Evolutionary conservation across 306 rosid species (phyloP).

Genomic region (Clitoria ternatea): DNA sequence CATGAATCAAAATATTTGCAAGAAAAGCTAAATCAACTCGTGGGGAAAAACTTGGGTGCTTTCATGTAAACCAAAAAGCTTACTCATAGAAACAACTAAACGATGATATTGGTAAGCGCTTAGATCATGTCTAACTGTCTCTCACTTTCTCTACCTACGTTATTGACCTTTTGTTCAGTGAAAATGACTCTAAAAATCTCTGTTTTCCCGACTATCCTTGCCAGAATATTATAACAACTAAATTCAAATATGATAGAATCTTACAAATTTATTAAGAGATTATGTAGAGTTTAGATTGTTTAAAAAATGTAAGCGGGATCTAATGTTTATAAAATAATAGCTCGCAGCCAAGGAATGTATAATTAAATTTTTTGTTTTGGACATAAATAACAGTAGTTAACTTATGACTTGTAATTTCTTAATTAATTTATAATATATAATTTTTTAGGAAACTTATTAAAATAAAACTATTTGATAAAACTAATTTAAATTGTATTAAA

Average conservation of each 20-base stretch:
- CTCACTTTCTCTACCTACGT: slow-evolving; percentile 32
- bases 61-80: neutral
- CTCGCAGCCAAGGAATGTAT: neutral
- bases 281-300: neutral
- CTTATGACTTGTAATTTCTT: neutral
- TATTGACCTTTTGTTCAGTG: slow-evolving; percentile 30
- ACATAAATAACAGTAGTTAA: neutral
- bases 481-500: too few relatives aligned
- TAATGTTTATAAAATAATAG: neutral
- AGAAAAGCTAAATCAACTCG: too few relatives aligned
- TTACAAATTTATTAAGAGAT: neutral
- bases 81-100: neutral
- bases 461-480: too few relatives aligned
- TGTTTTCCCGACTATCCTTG: neutral
- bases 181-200: slow-evolving; percentile 24
- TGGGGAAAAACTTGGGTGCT: too few relatives aligned
- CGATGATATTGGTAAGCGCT: neutral
- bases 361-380: neutral
- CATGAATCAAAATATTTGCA: too few relatives aligned
- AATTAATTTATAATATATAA: too few relatives aligned
- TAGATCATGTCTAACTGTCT: slow-evolving; percentile 9
- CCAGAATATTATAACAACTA: neutral
- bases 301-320: neutral
- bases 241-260: slow-evolving; percentile 1
- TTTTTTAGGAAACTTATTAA: too few relatives aligned